phyloP scores from a whole-genome alignment of 306 rosid species.

The Medicago lupulina region DNA sequence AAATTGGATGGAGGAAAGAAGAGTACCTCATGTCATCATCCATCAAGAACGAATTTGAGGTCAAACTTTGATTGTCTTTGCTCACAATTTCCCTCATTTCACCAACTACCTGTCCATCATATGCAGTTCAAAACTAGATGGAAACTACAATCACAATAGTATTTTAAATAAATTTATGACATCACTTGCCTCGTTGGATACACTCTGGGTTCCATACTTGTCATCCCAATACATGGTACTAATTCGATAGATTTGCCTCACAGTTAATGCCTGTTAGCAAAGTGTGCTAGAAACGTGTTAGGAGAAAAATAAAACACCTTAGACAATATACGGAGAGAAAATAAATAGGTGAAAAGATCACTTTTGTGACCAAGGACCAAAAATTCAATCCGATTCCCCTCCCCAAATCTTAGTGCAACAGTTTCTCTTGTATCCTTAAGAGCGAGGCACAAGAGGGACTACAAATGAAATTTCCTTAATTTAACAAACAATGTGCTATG shows the following conservation, averaged over 20 bases:
- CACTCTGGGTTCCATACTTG: slow-evolving; percentile 98
- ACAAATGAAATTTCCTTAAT: slow-evolving; percentile 1
- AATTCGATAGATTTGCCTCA: slow-evolving; percentile 95
- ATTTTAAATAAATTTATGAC: slow-evolving; percentile 32
- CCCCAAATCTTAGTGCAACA: slow-evolving; percentile 17
- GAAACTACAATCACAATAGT: slow-evolving; percentile 14
- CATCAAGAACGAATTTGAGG: slow-evolving; percentile 93
- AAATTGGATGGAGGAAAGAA: slow-evolving; percentile 26
- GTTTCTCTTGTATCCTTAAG: slow-evolving; percentile 1
- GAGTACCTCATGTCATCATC: slow-evolving; percentile 96
- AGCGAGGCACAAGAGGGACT: background rate
- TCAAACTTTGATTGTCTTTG: slow-evolving; percentile 83
- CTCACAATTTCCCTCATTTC: slow-evolving; percentile 93
- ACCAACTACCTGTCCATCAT: slow-evolving; percentile 78
- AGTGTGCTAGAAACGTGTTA: slow-evolving; percentile 32
- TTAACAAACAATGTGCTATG: too few relatives aligned
- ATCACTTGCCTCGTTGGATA: slow-evolving; percentile 95
- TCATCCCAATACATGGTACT: slow-evolving; percentile 99
- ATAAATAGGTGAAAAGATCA: background rate
- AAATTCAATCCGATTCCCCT: background rate
- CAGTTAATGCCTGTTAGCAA: slow-evolving; percentile 74
- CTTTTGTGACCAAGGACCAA: slow-evolving; percentile 24
- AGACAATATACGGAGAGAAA: slow-evolving; percentile 8
- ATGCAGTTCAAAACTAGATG: slow-evolving; percentile 36
- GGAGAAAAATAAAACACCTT: background rate